Evolutionary conservation across 1,139 yeast genomes (phyloP).

Genomic region (Hansenula sp.): DNA sequence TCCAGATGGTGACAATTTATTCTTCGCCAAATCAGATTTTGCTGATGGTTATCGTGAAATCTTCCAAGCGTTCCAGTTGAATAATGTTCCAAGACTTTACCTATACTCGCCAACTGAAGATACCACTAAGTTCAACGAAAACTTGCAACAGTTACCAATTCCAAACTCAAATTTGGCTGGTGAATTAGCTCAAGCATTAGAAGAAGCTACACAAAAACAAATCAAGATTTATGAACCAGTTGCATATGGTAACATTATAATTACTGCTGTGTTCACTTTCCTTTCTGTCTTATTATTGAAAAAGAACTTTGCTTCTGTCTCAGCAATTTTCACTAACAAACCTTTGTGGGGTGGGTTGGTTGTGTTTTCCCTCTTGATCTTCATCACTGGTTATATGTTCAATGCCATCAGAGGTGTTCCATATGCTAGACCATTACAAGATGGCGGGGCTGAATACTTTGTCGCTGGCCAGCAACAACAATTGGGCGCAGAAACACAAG

Average conservation of each 20-base stretch:
- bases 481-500: constrained; percentile 80
- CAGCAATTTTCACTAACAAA: constrained; percentile 32
- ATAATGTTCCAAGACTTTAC: constrained; percentile 77
- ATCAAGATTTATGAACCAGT: constrained; percentile 53
- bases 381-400: constrained; percentile 91
- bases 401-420: constrained; percentile 80
- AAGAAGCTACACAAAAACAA: constrained; percentile 7
- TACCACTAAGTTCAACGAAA: constrained; percentile 26
- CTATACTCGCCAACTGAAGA: constrained; percentile 57
- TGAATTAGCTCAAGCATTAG: constrained; percentile 30
- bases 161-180: constrained; percentile 40
- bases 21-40: constrained; percentile 76
- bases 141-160: constrained; percentile 44
- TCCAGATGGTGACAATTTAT: constrained; percentile 44
- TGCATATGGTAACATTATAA: constrained; percentile 46
- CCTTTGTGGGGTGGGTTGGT: constrained; percentile 68
- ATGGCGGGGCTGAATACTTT: constrained; percentile 62
- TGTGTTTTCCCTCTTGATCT: constrained; percentile 59
- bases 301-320: constrained; percentile 28
- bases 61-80: constrained; percentile 55
- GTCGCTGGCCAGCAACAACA: constrained; percentile 65
- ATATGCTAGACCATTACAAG: constrained; percentile 52
- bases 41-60: constrained; percentile 45
- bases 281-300: constrained; percentile 24
- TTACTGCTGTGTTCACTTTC: constrained; percentile 33